Conservation (phyloP, 805 yeast genomes). For the Candida schatavii region DNA sequence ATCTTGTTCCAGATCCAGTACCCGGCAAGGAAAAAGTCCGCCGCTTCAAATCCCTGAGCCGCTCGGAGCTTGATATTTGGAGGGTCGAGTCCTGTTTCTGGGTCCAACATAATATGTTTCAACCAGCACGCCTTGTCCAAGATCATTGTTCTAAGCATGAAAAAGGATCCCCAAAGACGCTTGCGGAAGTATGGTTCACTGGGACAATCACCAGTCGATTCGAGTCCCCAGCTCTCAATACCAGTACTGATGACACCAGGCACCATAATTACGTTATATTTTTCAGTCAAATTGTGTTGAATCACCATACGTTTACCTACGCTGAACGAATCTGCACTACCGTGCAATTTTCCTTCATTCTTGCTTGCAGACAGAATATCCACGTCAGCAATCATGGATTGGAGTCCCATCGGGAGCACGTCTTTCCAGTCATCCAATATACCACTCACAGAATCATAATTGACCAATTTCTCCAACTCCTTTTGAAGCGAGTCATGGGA, state of each 20-base stretch:
- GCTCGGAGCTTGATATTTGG: slow-evolving; percentile 77
- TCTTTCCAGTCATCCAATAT: slow-evolving; percentile 73
- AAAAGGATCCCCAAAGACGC: slow-evolving; percentile 95
- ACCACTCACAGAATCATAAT: slow-evolving; percentile 55
- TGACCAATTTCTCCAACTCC: slow-evolving; percentile 50
- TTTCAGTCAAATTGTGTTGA: slow-evolving; percentile 50
- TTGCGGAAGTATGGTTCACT: slow-evolving; percentile 82
- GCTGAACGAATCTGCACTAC: slow-evolving; percentile 79
- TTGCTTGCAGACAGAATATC: slow-evolving; percentile 31
- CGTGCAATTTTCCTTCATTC: slow-evolving; percentile 31
- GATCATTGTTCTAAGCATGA: slow-evolving; percentile 90
- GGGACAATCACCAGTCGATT: slow-evolving; percentile 71
- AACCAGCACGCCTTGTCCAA: slow-evolving; percentile 93
- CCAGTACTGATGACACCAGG: slow-evolving; percentile 98
- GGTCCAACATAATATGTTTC: slow-evolving; percentile 84
- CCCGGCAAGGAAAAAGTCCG: slow-evolving; percentile 94
- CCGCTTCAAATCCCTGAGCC: slow-evolving; percentile 94
- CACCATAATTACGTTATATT: slow-evolving; percentile 83
- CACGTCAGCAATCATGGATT: slow-evolving; percentile 57
- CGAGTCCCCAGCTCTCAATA: slow-evolving; percentile 87
- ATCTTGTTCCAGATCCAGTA: slow-evolving; percentile 99
- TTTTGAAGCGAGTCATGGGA: slow-evolving; percentile 37
- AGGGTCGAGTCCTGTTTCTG: slow-evolving; percentile 91
- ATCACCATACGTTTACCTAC: slow-evolving; percentile 67
- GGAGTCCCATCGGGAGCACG: slow-evolving; percentile 63